phyloP scores from a whole-genome alignment of 106 monocot genomes.

The Acorus gramineus region DNA sequence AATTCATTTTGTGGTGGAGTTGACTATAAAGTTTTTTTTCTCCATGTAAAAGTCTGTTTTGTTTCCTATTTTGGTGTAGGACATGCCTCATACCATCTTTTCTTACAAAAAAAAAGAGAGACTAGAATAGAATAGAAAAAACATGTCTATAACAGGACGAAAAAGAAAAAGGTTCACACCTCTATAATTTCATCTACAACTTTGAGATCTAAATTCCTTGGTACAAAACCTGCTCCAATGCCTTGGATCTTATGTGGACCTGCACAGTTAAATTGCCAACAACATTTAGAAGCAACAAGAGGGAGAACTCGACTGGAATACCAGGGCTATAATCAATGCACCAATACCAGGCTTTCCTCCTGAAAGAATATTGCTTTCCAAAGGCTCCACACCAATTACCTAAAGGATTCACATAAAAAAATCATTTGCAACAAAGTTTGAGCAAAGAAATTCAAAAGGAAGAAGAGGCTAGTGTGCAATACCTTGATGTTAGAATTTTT shows the following conservation, averaged over 20 bases:
- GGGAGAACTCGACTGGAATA: neutral
- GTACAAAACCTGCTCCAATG: constrained; percentile 94
- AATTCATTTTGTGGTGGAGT: no score
- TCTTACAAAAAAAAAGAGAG: no score
- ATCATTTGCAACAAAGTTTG: neutral
- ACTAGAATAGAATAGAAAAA: no score
- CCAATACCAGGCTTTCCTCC: constrained; percentile 89
- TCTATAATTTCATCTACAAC: constrained; percentile 85
- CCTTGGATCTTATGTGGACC: constrained; percentile 99
- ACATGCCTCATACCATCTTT: no score
- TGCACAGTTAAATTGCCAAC: constrained; percentile 14
- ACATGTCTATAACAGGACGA: neutral
- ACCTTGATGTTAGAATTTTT: constrained; percentile 90
- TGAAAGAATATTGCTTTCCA: constrained; percentile 92
- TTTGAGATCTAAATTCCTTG: constrained; percentile 68
- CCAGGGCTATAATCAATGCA: neutral
- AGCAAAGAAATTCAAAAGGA: neutral
- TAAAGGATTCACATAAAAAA: constrained; percentile 6
- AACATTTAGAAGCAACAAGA: neutral
- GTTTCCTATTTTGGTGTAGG: no score
- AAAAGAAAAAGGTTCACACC: constrained; percentile 25
- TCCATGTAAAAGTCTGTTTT: no score
- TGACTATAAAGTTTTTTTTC: no score
- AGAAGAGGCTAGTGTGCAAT: neutral
- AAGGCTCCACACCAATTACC: constrained; percentile 94